A percentile compares a stretch with the other conserved stretches of the same genome.
phyloP scores from a whole-genome alignment of 306 rosid genomes.

The Betula pendula region DNA sequence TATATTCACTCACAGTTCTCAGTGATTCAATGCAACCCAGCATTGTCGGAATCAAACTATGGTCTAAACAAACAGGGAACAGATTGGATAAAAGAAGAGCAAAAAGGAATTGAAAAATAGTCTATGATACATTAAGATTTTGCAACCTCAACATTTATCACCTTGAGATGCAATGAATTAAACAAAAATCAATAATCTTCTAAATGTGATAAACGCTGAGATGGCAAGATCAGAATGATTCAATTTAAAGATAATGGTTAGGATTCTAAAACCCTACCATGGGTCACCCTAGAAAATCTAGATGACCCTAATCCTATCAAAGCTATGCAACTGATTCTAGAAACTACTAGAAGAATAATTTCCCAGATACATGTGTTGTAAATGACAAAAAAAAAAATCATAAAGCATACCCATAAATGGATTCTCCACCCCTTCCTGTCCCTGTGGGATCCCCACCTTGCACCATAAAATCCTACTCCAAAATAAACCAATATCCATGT shows the following conservation, averaged over 20 bases:
- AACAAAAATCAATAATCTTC: no score
- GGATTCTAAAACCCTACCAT: no score
- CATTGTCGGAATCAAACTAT: background rate
- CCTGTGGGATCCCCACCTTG: slow-evolving; percentile 99
- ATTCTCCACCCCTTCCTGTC: slow-evolving; percentile 99
- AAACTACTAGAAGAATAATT: background rate
- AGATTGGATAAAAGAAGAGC: background rate
- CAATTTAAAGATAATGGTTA: no score
- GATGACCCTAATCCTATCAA: background rate
- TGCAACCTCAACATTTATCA: background rate
- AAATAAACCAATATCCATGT: slow-evolving; percentile 24
- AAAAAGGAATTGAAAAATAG: background rate
- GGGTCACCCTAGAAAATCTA: no score
- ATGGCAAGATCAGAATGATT: no score
- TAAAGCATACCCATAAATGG: slow-evolving; percentile 82
- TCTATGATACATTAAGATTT: background rate
- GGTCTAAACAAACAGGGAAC: background rate
- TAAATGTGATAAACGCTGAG: no score
- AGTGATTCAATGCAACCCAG: background rate
- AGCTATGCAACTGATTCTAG: background rate
- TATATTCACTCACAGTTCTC: background rate
- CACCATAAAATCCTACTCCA: slow-evolving; percentile 84
- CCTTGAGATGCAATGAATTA: no score
- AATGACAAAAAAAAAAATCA: slow-evolving; percentile 1
- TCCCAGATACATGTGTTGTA: background rate